These are phyloP conservation scores for Camelina neglecta DNA, from an alignment of 345 rosid species.

Conservation along the genomic window DNA sequence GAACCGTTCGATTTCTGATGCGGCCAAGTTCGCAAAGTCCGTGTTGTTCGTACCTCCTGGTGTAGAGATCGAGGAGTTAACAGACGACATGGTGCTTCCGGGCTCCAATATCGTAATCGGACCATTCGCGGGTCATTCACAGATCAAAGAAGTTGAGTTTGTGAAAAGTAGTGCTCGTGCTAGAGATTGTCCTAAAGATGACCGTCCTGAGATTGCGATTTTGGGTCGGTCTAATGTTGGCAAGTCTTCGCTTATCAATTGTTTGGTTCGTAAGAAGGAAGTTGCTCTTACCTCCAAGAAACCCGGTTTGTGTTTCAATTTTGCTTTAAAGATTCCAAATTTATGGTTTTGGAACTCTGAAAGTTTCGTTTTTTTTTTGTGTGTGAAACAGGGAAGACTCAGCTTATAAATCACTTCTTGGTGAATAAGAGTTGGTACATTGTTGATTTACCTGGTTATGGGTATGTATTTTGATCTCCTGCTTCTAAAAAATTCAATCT, in stretches of 20 bases:
- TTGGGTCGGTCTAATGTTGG: slow-evolving; percentile 95
- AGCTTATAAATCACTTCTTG: slow-evolving; percentile 90
- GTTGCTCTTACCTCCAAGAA: slow-evolving; percentile 97
- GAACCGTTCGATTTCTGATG: slow-evolving; percentile 50
- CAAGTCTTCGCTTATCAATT: slow-evolving; percentile 91
- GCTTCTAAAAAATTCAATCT: background rate
- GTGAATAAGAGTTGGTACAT: slow-evolving; percentile 95
- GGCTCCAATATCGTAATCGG: slow-evolving; percentile 91
- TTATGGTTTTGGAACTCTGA: background rate
- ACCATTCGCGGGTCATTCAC: slow-evolving; percentile 82
- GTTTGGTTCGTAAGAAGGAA: slow-evolving; percentile 81
- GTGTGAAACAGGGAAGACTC: slow-evolving; percentile 74
- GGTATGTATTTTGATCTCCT: slow-evolving; percentile 52
- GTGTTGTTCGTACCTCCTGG: slow-evolving; percentile 82
- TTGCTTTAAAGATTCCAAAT: background rate
- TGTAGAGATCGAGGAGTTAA: slow-evolving; percentile 65
- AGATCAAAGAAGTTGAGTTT: slow-evolving; percentile 86
- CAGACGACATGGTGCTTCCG: slow-evolving; percentile 75
- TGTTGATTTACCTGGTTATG: slow-evolving; percentile 98
- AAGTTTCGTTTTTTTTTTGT: background rate
- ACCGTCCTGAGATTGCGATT: slow-evolving; percentile 85
- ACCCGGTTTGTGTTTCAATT: slow-evolving; percentile 57
- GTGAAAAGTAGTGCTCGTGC: slow-evolving; percentile 87
- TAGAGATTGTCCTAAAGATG: slow-evolving; percentile 86
- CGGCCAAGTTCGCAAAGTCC: slow-evolving; percentile 47